Evolutionary conservation across 1,284 basidiomycete genomes (phyloP), one percentile per base, ranked within the genome.

Genomic region (Boletus albobrunnescens): DNA sequence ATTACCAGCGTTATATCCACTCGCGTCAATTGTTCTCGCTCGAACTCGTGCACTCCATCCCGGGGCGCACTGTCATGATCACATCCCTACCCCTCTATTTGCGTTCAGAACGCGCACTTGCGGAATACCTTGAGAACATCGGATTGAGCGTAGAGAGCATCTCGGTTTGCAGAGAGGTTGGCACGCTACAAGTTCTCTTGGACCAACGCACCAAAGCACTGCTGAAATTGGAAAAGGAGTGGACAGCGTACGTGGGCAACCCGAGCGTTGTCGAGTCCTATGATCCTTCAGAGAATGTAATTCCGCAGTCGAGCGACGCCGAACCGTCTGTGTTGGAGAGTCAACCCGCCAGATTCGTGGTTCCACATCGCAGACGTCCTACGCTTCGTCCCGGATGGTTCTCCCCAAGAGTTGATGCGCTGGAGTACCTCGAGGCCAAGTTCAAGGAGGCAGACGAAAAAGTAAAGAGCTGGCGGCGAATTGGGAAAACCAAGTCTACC

Each of bases 81-180:
- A 87, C 88, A 6, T 79, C 82, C 44, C 76, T 99, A 1, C 95
- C 95, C 0, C 69, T 70, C 4, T 87, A 95, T 55, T 76, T 99
- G 1, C 82, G 86, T 49, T 83, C 86, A 9, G 94, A 97, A 60
- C 80, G 86, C 9, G 78, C 89, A 0, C 72, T 99, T 13, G 91
- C 92, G 0, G 90, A 94, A 54, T 97, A 98, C 68, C 98, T 97
- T 65, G 94, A 97, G 64, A 79, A 80, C 45, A 85, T 91, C 78
- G 77, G 74, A 4, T 68, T 92, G 27, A 75, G 73, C 31, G 92
- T 95, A 6, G 93, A 94, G 69, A 91, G 89, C 59, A 91, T 97
- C 19, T 90, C 81, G n/a, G 77, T 98, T 3, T 90, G 87, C 50
- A 74, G 94, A 41, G 88, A 95, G 54, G 86, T 95, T 0, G 82